phyloP scores from a whole-genome alignment of 176 grass and related monocot species.

The Oropetium thomaeum region DNA sequence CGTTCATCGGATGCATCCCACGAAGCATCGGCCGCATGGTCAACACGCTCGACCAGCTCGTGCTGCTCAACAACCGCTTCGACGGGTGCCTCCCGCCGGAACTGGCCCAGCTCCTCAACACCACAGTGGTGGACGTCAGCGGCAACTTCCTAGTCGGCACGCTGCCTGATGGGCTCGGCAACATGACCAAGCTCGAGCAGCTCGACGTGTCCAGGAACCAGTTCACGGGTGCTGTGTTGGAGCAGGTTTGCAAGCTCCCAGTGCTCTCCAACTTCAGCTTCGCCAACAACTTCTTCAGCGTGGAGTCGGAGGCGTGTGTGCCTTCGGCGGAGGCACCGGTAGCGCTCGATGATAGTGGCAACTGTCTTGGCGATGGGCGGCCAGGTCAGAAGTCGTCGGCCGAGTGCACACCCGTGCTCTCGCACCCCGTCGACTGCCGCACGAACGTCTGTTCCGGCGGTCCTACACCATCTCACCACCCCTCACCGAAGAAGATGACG shows the following conservation, averaged over 20 bases:
- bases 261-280: conserved; percentile 59
- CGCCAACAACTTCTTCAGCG: conserved; percentile 63
- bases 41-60: conserved; percentile 55
- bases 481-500: background rate
- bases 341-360: conserved; percentile 46
- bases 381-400: conserved; percentile 35
- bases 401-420: conserved; percentile 39
- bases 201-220: conserved; percentile 54
- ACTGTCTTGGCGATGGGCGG: conserved; percentile 39
- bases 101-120: conserved; percentile 37
- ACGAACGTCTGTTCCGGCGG: conserved; percentile 32
- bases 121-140: conserved; percentile 50
- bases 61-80: conserved; percentile 58
- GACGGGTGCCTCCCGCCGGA: conserved; percentile 59
- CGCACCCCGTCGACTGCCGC: conserved; percentile 44
- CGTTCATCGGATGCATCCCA: conserved; percentile 65
- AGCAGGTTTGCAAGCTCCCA: conserved; percentile 40
- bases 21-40: conserved; percentile 55
- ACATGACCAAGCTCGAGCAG: conserved; percentile 44
- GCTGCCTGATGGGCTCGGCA: conserved; percentile 37
- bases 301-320: conserved; percentile 32
- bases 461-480: background rate
- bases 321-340: background rate
- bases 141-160: conserved; percentile 43
- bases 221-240: conserved; percentile 36